Evolutionary conservation across 169 alveolate genomes (phyloP), one percentile per base, ranked within the genome.

Genomic region (Fabrea salina): DNA sequence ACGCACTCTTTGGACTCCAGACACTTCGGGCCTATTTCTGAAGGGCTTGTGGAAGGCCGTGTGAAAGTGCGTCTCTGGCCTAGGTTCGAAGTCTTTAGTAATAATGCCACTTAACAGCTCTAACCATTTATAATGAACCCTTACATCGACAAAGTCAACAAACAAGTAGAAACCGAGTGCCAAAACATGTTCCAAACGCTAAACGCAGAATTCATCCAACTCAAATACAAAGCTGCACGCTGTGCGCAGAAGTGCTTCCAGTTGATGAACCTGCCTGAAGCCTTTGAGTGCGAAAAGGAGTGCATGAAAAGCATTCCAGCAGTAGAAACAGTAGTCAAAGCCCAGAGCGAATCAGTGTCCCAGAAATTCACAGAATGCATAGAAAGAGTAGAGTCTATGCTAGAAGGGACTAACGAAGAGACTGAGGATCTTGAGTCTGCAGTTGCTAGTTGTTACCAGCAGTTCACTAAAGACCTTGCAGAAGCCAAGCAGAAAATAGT

Each of bases 11-110:
- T 77, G 44, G 91, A 85, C 53, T 81, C 88, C 5, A 72, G 91
- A 39, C 54, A 85, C 35, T 85, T 70, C 64, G 91, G 91, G 0
- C 87, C 87, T 22, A 32, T 85, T 8, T 43, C 82, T 78, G 19
- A 49, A 54, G 25, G 57, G 11, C 35, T 85, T 22, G 79, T 85
- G 2, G 56, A 75, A 19, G 91, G 91, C 39, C 30, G 57, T 35
- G 80, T 58, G 3, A 53, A 75, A 35, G 27, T 37, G 25, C 54
- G 57, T 58, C 19, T 80, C 22, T 85, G 87, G 83, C 82, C 85
- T 54, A 13, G 53, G 53, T 44, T n/a, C n/a, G n/a, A n/a, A n/a
- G n/a, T n/a, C n/a, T n/a, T n/a, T n/a, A n/a, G n/a, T n/a, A n/a
- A n/a, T n/a, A n/a, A n/a, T n/a, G n/a, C n/a, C n/a, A n/a, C n/a